Percentiles rank a stretch among this genome's conserved stretches.
phyloP scores from a whole-genome alignment of 306 rosid species.

The Begonia fuchsioides region DNA sequence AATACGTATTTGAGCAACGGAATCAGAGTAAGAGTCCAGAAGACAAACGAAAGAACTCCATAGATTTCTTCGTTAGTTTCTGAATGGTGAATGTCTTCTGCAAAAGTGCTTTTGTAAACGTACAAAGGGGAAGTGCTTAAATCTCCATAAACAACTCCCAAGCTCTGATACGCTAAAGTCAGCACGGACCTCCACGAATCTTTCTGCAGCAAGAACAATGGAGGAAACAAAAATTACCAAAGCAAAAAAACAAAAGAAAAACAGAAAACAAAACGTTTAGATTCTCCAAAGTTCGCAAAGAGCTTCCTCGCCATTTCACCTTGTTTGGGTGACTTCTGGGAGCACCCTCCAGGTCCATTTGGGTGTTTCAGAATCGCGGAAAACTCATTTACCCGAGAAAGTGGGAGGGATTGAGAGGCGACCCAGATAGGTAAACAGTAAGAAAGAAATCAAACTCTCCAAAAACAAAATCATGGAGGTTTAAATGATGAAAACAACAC shows the following conservation, averaged over 20 bases:
- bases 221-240: not conserved
- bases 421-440: too few species aligned
- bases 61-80: conserved; percentile 89
- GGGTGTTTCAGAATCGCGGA: too few species aligned
- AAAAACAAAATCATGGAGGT: too few species aligned
- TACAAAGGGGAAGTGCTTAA: conserved; percentile 86
- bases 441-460: too few species aligned
- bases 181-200: conserved; percentile 81
- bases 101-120: conserved; percentile 85
- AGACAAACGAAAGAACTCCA: conserved; percentile 82
- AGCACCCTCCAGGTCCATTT: too few species aligned
- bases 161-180: conserved; percentile 79
- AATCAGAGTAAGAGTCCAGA: conserved; percentile 84
- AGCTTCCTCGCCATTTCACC: too few species aligned
- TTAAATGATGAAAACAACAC: too few species aligned
- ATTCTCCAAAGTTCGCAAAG: too few species aligned
- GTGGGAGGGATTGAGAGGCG: too few species aligned
- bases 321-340: too few species aligned
- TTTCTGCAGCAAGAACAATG: conserved; percentile 28
- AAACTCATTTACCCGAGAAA: too few species aligned
- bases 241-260: too few species aligned
- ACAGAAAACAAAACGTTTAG: not conserved
- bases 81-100: conserved; percentile 76
- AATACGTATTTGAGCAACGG: conserved; percentile 84
- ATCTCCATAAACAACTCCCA: conserved; percentile 96